A percentile compares a stretch with the other conserved stretches of the same genome.
Evolutionary conservation across 768 basidiomycete species (phyloP).

Genomic region (Phylloporus arenicola): DNA sequence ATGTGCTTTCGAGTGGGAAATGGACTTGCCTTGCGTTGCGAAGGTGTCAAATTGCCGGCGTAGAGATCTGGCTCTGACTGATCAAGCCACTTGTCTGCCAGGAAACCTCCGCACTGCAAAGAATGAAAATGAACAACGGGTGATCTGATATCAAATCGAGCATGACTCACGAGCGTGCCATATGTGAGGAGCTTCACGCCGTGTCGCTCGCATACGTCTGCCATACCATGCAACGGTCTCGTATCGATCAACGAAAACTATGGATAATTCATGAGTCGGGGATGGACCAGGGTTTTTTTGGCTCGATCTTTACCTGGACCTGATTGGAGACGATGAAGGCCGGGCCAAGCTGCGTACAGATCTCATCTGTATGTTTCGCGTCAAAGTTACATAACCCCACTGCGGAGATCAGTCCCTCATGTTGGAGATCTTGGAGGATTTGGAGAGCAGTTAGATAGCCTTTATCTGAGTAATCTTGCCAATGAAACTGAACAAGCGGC

Average conservation of each 20-base stretch:
- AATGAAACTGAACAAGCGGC: conserved; percentile 54
- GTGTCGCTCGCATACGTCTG: conserved; percentile 69
- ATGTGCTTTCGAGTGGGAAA: neutral
- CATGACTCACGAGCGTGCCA: conserved; percentile 61
- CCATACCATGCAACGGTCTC: conserved; percentile 72
- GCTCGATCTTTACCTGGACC: conserved; percentile 53
- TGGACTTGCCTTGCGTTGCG: conserved; percentile 66
- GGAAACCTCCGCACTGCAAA: conserved; percentile 74
- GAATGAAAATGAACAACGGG: neutral
- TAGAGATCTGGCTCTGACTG: conserved; percentile 68
- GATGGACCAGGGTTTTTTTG: neutral
- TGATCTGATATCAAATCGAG: conserved; percentile 1
- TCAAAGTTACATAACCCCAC: conserved; percentile 84
- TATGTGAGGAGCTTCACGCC: conserved; percentile 73
- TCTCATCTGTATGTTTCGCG: conserved; percentile 66
- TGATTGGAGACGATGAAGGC: conserved; percentile 77
- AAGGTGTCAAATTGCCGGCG: conserved; percentile 63
- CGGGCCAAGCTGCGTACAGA: conserved; percentile 67
- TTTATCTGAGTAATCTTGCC: conserved; percentile 61
- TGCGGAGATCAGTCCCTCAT: conserved; percentile 53
- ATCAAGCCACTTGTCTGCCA: conserved; percentile 71
- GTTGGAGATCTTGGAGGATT: conserved; percentile 54
- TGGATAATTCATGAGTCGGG: conserved; percentile 7
- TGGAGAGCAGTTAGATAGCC: conserved; percentile 45
- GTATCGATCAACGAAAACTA: conserved; percentile 82